These are phyloP conservation scores for Neonectria magnoliae DNA, from an alignment of 2,329 filamentous ascomycete species.

Conservation along the genomic window DNA sequence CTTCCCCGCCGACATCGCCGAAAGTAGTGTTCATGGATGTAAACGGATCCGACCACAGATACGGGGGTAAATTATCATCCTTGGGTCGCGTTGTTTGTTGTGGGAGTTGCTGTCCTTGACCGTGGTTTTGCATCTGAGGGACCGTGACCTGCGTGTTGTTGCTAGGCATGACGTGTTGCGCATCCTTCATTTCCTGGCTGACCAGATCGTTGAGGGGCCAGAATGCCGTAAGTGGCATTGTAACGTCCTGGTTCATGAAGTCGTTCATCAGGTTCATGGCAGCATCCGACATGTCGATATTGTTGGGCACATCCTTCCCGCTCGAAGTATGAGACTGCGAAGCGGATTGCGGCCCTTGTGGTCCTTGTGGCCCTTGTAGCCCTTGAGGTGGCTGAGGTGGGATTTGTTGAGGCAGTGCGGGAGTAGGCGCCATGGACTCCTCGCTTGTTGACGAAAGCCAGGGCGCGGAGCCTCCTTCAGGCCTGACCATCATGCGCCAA, in stretches of 20 bases:
- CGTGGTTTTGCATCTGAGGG: slow-evolving; percentile 26
- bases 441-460: slow-evolving; percentile 25
- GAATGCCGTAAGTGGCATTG: slow-evolving; percentile 31
- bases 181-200: slow-evolving; percentile 33
- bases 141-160: neutral
- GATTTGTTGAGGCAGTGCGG: neutral
- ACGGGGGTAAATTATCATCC: slow-evolving; percentile 52
- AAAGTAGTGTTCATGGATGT: slow-evolving; percentile 43
- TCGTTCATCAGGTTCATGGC: slow-evolving; percentile 44
- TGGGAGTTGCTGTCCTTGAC: slow-evolving; percentile 24
- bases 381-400: neutral
- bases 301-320: slow-evolving; percentile 25
- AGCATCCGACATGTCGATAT: slow-evolving; percentile 42
- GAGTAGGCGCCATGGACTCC: slow-evolving; percentile 19
- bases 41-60: slow-evolving; percentile 54
- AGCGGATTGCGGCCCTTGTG: slow-evolving; percentile 10
- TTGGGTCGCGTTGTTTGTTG: slow-evolving; percentile 37
- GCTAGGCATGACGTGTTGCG: neutral
- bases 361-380: neutral
- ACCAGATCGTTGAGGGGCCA: slow-evolving; percentile 39
- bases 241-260: slow-evolving; percentile 26
- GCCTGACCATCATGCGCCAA: slow-evolving; percentile 62
- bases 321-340: slow-evolving; percentile 34
- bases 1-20: slow-evolving; percentile 43
- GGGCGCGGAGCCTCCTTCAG: slow-evolving; percentile 40